Evolutionary conservation across 2,329 filamentous ascomycete species (phyloP).

Genomic region (Amauroascus verrucosus): DNA sequence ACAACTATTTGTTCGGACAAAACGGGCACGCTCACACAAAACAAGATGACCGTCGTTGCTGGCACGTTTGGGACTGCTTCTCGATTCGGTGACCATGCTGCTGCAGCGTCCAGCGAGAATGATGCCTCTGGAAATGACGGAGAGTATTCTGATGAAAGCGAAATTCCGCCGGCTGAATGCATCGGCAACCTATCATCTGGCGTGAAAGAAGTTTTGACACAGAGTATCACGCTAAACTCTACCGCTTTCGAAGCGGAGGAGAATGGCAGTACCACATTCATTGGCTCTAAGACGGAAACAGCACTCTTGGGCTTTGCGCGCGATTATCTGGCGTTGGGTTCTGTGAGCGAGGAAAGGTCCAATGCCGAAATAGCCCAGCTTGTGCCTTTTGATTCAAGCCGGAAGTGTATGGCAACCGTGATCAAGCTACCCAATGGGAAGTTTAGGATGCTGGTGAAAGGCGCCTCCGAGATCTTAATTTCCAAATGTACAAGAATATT

Average conservation of each 20-base stretch:
- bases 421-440: constrained; percentile 31
- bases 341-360: constrained; percentile 52
- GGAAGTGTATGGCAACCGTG: constrained; percentile 54
- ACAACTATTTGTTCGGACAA: constrained; percentile 57
- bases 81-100: constrained; percentile 32
- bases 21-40: constrained; percentile 55
- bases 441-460: constrained; percentile 41
- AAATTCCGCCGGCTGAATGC: constrained; percentile 46
- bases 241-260: constrained; percentile 59
- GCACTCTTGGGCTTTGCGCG: constrained; percentile 60
- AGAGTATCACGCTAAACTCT: constrained; percentile 59
- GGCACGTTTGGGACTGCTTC: constrained; percentile 44
- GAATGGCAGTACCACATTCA: constrained; percentile 50
- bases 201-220: constrained; percentile 47
- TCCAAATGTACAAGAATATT: constrained; percentile 28
- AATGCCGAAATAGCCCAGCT: constrained; percentile 56
- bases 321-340: constrained; percentile 55
- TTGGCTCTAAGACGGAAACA: constrained; percentile 70
- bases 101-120: constrained; percentile 20
- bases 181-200: constrained; percentile 42
- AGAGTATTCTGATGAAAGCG: constrained; percentile 29
- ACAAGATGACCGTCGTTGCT: constrained; percentile 52
- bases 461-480: constrained; percentile 40
- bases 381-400: constrained; percentile 64
- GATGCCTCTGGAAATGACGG: constrained; percentile 19